Evolutionary conservation across 768 basidiomycete species (phyloP), one percentile per base, ranked within the genome.

Genomic region (Amanita rubescens): DNA sequence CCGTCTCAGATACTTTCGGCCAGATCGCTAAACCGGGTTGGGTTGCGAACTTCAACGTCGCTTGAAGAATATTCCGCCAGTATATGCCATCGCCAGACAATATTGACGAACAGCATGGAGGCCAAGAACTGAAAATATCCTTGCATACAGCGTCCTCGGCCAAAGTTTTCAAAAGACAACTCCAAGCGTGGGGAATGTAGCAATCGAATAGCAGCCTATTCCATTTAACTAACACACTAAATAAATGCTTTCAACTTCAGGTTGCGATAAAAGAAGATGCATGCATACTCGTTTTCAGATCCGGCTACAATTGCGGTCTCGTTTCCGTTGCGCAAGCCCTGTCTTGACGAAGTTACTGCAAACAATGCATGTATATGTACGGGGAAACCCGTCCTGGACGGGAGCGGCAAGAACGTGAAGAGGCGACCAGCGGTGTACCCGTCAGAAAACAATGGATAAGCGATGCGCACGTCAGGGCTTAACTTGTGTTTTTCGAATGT

Each of bases 321-420:
- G 7, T 65, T 64, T 5, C 62, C 53, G 49, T 79, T 78, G 14
- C 70, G 64, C 15, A 80, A 61, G 42, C 75, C 67, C 49, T 79
- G 75, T 12, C 79, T 61, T 0, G 71, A 72, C 6, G 67, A 65
- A 0, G 75, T 75, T 10, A 81, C 60, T 0, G 78, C 74, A 54
- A 81, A 78, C 2, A 74, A 53, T 0, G 67, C 75, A 55, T 81
- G 76, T 2, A 79, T 55, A 54, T 79, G 78, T 5, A 67, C 64
- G 0, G 73, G 71, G 49, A 77, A 77, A 5, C 67, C 67, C 0
- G 78, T 79, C 1, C 57, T 55, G 20, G 79, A 61, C 0, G 79
- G 78, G 0, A 81, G 63, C 0, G 77, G 78, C 5, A 79, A 70
- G 41, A 67, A 75, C 0, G 77, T 78, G 59, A 78, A 81, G 11